Conservation (phyloP, 768 basidiomycete genomes). For the Crassisporium funariophilum region DNA sequence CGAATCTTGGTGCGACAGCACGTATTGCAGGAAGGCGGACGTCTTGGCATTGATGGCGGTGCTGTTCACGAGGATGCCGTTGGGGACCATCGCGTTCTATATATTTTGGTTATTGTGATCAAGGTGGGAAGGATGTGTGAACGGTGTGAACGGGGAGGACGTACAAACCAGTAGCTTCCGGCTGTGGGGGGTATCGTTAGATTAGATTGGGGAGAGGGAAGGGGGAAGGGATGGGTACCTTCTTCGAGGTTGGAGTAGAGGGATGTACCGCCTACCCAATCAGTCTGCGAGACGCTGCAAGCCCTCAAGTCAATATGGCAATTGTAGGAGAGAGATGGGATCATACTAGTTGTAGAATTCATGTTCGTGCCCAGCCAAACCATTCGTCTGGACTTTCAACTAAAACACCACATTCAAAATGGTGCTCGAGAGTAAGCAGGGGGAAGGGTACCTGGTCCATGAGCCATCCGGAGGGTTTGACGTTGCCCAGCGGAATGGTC, state of each 20-base stretch:
- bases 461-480: conserved; percentile 45
- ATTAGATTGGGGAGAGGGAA: background rate
- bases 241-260: conserved; percentile 46
- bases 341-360: conserved; percentile 44
- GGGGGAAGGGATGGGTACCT: conserved; percentile 29
- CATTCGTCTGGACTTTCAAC: conserved; percentile 46
- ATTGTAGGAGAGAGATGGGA: too few species aligned
- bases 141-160: conserved; percentile 21
- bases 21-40: conserved; percentile 50
- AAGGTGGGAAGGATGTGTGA: too few species aligned
- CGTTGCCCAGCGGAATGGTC: conserved; percentile 39
- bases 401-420: conserved; percentile 9
- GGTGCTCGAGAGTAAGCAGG: background rate
- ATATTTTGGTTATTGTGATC: background rate
- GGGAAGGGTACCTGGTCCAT: conserved; percentile 37
- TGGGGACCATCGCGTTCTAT: conserved; percentile 55
- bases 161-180: conserved; percentile 61
- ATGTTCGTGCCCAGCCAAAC: conserved; percentile 45
- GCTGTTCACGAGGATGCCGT: conserved; percentile 48
- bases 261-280: conserved; percentile 44
- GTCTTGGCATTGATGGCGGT: conserved; percentile 48
- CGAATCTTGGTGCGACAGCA: conserved; percentile 51
- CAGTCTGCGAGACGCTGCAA: conserved; percentile 39
- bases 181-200: conserved; percentile 30
- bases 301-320: background rate